Percentiles rank a stretch among this genome's conserved stretches.
Conservation (phyloP, 2,329 filamentous ascomycete genomes). For the Beauveria varroae region DNA sequence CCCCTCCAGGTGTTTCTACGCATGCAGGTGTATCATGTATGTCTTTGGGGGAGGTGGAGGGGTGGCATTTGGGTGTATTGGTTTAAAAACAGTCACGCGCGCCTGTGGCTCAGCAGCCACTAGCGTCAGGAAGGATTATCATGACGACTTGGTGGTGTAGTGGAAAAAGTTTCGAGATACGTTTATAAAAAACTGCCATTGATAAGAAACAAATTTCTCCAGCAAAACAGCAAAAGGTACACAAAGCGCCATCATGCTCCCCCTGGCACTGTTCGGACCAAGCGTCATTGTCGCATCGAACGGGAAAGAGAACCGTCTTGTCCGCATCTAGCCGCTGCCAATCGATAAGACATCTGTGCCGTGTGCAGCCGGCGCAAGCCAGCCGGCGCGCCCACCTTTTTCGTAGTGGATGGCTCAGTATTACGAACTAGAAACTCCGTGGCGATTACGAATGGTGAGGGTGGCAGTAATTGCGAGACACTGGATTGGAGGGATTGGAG, state of each 20-base stretch:
- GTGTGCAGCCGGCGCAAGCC: slow-evolving; percentile 20
- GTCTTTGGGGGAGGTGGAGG: neutral
- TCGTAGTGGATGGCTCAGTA: too few species aligned
- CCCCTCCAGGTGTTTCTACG: too few species aligned
- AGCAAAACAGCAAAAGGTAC: neutral
- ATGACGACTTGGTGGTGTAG: neutral
- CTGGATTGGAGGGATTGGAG: neutral
- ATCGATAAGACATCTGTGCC: slow-evolving; percentile 21
- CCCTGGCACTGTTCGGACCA: neutral
- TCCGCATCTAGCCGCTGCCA: slow-evolving; percentile 2
- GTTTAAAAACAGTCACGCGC: slow-evolving; percentile 7
- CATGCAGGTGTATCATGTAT: too few species aligned
- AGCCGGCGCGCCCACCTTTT: neutral
- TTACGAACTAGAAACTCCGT: too few species aligned
- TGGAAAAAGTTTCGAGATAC: too few species aligned
- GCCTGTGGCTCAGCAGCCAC: neutral
- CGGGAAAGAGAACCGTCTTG: neutral
- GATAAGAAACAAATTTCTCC: too few species aligned
- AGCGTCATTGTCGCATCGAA: neutral
- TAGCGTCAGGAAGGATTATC: neutral
- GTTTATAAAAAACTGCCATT: too few species aligned
- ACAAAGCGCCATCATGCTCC: too few species aligned
- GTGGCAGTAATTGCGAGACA: neutral
- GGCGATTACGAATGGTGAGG: neutral
- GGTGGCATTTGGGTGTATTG: neutral